Conservation (phyloP, 208 protist genomes). For the Leishmania lainsoni region DNA sequence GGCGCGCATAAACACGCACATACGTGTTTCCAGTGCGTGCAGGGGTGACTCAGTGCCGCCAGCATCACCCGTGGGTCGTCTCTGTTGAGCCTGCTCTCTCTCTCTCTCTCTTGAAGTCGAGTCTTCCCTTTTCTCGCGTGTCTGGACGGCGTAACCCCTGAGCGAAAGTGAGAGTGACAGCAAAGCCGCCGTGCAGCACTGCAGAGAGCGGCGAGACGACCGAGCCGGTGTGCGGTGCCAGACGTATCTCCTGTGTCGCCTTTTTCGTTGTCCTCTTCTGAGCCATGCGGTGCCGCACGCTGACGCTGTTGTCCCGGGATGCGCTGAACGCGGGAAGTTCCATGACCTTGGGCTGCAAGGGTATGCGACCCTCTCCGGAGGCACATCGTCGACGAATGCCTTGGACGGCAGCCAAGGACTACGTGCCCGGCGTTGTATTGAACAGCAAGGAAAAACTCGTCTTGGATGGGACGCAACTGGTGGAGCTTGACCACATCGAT, state of each 20-base stretch:
- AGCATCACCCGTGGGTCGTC: background rate
- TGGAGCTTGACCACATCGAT: constrained; percentile 83
- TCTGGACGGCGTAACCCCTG: background rate
- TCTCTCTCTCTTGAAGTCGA: background rate
- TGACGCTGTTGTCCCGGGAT: constrained; percentile 44
- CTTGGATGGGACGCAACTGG: constrained; percentile 75
- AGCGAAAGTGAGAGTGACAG: background rate
- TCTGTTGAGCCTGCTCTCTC: too few relatives aligned
- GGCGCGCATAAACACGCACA: background rate
- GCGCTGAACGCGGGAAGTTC: constrained; percentile 83
- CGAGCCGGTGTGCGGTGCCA: background rate
- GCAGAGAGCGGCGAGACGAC: background rate
- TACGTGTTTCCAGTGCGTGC: background rate
- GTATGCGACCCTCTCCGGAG: constrained; percentile 53
- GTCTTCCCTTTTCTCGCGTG: background rate
- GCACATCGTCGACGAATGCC: constrained; percentile 87
- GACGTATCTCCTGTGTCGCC: background rate
- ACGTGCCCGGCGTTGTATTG: constrained; percentile 83
- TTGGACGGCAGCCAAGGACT: constrained; percentile 86
- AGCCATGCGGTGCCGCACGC: constrained; percentile 22
- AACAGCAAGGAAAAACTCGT: constrained; percentile 81
- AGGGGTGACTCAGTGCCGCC: background rate
- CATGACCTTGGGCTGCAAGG: constrained; percentile 88
- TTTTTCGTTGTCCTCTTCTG: background rate
- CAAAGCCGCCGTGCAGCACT: background rate